Evolutionary conservation across 805 yeast genomes (phyloP).

Genomic region (Cyberlindnera mycetangii): DNA sequence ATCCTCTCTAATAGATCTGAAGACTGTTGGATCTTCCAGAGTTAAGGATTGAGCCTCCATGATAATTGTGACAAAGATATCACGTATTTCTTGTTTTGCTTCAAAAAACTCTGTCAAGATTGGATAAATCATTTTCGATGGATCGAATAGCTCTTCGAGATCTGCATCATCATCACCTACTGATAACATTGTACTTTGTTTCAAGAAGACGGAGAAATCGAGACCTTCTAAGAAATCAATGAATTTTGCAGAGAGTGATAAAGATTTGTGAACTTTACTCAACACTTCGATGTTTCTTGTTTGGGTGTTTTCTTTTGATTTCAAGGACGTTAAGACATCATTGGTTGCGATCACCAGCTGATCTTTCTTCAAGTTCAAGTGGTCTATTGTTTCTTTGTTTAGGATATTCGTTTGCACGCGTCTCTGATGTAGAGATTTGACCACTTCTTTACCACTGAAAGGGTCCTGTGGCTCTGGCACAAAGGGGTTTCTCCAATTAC

Average conservation of each 20-base stretch:
- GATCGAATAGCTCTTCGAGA: slow-evolving; percentile 23
- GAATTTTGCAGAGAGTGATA: slow-evolving; percentile 46
- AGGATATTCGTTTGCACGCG: slow-evolving; percentile 43
- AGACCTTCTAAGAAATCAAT: slow-evolving; percentile 56
- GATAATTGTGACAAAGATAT: slow-evolving; percentile 52
- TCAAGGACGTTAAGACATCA: slow-evolving; percentile 41
- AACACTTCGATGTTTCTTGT: slow-evolving; percentile 51
- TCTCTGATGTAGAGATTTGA: slow-evolving; percentile 21
- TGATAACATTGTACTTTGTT: slow-evolving; percentile 9
- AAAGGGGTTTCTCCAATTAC: slow-evolving; percentile 76
- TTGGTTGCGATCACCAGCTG: slow-evolving; percentile 39
- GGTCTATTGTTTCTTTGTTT: slow-evolving; percentile 45
- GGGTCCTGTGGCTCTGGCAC: slow-evolving; percentile 36
- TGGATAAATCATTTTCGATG: slow-evolving; percentile 30
- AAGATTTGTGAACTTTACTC: slow-evolving; percentile 49
- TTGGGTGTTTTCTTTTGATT: slow-evolving; percentile 36
- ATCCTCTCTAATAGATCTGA: slow-evolving; percentile 60
- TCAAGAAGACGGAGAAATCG: slow-evolving; percentile 52
- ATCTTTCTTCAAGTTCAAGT: slow-evolving; percentile 34
- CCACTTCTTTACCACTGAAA: slow-evolving; percentile 27
- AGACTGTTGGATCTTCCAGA: slow-evolving; percentile 71
- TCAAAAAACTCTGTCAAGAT: slow-evolving; percentile 68
- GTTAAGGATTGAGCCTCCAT: slow-evolving; percentile 71
- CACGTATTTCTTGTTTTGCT: slow-evolving; percentile 69
- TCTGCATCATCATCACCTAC: slow-evolving; percentile 7